Percentiles rank a stretch among this genome's conserved stretches.
These are phyloP conservation scores for Fusarium circinatum DNA, from an alignment of 2,329 filamentous ascomycete species.

Conservation along the genomic window DNA sequence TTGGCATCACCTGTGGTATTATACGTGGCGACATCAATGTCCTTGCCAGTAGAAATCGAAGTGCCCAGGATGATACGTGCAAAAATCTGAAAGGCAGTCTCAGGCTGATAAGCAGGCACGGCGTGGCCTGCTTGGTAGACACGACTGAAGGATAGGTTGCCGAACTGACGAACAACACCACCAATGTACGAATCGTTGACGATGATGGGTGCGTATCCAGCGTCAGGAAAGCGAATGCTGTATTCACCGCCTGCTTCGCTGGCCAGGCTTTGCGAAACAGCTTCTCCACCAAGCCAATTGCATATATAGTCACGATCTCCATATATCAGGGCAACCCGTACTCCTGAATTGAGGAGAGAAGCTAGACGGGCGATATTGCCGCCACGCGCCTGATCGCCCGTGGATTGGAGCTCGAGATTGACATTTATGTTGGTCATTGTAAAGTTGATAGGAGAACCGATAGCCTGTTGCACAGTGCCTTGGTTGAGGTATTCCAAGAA, in stretches of 20 bases:
- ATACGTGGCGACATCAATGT: constrained; percentile 62
- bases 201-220: constrained; percentile 78
- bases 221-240: constrained; percentile 65
- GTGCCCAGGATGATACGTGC: constrained; percentile 67
- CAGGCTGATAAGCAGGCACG: constrained; percentile 69
- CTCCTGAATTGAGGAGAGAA: constrained; percentile 67
- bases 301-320: constrained; percentile 72
- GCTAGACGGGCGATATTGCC: constrained; percentile 69
- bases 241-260: constrained; percentile 59
- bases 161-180: constrained; percentile 79
- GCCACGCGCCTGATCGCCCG: constrained; percentile 71
- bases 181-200: constrained; percentile 75
- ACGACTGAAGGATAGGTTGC: constrained; percentile 76
- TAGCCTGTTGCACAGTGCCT: constrained; percentile 63
- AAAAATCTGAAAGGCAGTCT: constrained; percentile 69
- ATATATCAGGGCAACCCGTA: constrained; percentile 78
- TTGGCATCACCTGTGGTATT: constrained; percentile 67
- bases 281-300: constrained; percentile 79
- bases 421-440: constrained; percentile 61
- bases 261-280: constrained; percentile 72
- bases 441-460: constrained; percentile 72
- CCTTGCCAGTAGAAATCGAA: constrained; percentile 65
- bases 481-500: constrained; percentile 74
- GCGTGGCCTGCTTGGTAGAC: constrained; percentile 75
- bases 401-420: constrained; percentile 57